Base-by-base conservation (phyloP, 169 alveolate genomes). In the Eimeria sp. region DNA sequence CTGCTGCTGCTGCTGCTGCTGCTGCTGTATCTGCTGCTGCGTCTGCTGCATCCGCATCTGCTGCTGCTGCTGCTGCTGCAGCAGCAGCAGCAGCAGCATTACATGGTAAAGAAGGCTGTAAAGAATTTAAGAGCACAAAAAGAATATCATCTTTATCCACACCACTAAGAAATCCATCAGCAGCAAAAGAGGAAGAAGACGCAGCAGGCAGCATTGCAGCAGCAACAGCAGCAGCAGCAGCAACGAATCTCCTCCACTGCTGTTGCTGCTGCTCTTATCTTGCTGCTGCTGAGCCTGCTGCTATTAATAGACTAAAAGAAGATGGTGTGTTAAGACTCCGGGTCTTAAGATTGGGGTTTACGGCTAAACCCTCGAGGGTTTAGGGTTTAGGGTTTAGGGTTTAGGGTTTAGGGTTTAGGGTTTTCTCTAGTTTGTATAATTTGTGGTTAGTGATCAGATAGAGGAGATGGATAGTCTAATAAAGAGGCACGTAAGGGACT, bases 21-120 rank as follows among this genome's bases (percentile, higher is more conserved):
- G 65, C 63, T 7, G 0, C 47, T 25, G 47, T 51, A n/a, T 11
- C 51, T 1, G 45, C 30, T 9, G 27, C 91, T 34, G 73, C 54
- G 3, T 61, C 63, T 7, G 0, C 47, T 25, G 47, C 83, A n/a
- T 11, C 51, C 7, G 45, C 30, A 3, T 22, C 43, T 43, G 58
- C 89, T n/a, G 91, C 70, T 25, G 91, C 49, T 54, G 91, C 34
- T 54, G 5, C 91, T 54, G 75, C 73, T 27, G 57, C 73, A 3
- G 90, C 91, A 25, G 91, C 70, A 51, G 73, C 90, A 25, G 90
- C 91, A 51, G 91, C 91, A 22, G 91, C 11, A 7, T 49, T 54
- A 51, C 49, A 20, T 22, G 91, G 75, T 30, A 54, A 54, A 3
- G 75, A 49, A 20, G 91, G 91, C 49, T 83, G 75, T 58, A 83